Base-by-base conservation (phyloP, 139 green algal species). In the Coccomyxa sp. region DNA sequence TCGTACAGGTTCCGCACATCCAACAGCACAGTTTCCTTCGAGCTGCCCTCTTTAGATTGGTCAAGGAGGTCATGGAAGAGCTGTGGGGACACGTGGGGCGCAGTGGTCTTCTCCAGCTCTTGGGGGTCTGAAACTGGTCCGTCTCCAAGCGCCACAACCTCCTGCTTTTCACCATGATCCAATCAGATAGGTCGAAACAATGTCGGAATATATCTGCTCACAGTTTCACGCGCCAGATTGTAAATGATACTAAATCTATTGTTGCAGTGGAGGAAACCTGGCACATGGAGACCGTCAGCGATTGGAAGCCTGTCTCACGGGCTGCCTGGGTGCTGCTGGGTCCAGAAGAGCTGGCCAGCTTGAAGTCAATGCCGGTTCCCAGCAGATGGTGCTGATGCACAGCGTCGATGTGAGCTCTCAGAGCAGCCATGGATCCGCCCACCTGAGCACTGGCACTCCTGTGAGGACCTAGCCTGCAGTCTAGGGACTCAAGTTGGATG, bases 1-100 rank as follows among this genome's bases (percentile, higher is more conserved):
- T 97, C 94, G 76, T 97, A 97, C 10, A 91, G 14, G 83, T 97
- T 97, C 0, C 94, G 76, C 0, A 79, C 82, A 68, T 97, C 94
- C 60, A 97, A n/a, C 45, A 97, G 83, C 79, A 97, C 93, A 11
- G 85, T 84, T 17, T 74, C 58, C 81, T 90, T 89, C 7, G 13
- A 57, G 15, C 38, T 58, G 67, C 83, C 13, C 31, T 74, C 80
- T n/a, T 80, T 27, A 23, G 71, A 25, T 31, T n/a, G 21, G 27
- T 77, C 58, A 68, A 95, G 87, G 67, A 92, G 80, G 15, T 71
- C 30, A 45, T 95, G 91, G 76, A 95, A 95, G 83, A 92, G 81
- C 18, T 83, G 38, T 3, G 91, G 88, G 14, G 77, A 82, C 16
- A 92, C 83, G 77, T 95, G 89, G 0, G 31, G 71, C 3, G 75